Base-by-base conservation (phyloP, 805 yeast genomes). In the Komagataella pseudopastoris region DNA sequence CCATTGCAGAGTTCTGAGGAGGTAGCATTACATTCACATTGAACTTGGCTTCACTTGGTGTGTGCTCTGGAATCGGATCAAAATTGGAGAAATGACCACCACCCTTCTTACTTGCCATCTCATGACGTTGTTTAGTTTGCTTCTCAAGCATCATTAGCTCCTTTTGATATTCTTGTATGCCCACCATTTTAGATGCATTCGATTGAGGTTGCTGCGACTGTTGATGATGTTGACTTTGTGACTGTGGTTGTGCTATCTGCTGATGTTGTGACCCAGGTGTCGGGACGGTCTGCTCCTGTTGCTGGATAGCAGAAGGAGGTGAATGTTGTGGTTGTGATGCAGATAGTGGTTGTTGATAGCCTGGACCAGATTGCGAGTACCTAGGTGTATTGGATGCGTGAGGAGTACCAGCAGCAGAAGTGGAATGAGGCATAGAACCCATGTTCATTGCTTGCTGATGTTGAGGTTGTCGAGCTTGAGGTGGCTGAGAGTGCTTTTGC, bases 81-180 rank as follows among this genome's bases (percentile, higher is more conserved):
- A 30, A 30, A 6, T 30, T 30, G 4, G 39, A 30, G 5, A 30
- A 30, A 30, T 30, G 39, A 4, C 39, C 39, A 14, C 39, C 14
- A 8, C 39, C 39, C 39, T 30, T 30, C 39, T 65, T 68, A 44
- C 80, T 63, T 4, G 76, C 79, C 50, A 72, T 75, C 57, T 77
- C 81, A 49, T 85, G 68, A 51, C 86, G 73, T 62, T 78, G 80
- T 61, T 83, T 82, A 64, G 85, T 87, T 62, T 85, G 90, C 56
- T 78, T 78, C 59, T 87, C 95, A 60, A 88, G 67, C 51, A 83
- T 62, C 76, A 85, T 76, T 56, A 86, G 68, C 64, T 86, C 91
- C 71, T 79, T 81, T 63, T 87, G 95, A 63, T 88, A 87, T 61
- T 87, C 95, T 58, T 83, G 87, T 45, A 87, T 68, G 1, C 91